A percentile compares a stretch with the other conserved stretches of the same genome.
phyloP scores from a whole-genome alignment of 139 green algal species.

The Pleodorina starrii region DNA sequence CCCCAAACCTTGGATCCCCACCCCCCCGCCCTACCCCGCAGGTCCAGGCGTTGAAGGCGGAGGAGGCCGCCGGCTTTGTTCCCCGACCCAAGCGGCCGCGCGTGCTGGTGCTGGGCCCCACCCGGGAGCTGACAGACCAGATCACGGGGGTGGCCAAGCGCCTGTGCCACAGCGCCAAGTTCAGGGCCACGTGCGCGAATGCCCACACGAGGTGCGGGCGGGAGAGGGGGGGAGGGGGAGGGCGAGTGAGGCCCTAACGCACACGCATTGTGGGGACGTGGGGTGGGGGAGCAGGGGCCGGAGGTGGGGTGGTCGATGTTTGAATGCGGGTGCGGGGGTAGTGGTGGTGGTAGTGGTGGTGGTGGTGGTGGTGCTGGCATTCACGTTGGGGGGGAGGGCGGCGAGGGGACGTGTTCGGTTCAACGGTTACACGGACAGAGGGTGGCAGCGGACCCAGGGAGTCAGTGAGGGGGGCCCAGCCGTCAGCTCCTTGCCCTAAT shows the following conservation, averaged over 20 bases:
- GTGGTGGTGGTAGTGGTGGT: too few species aligned
- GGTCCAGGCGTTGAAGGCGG: slow-evolving; percentile 78
- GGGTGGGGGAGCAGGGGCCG: background rate
- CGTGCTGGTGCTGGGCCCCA: slow-evolving; percentile 89
- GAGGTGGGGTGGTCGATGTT: background rate
- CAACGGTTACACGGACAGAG: too few species aligned
- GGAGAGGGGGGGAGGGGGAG: background rate
- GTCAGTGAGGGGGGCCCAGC: too few species aligned
- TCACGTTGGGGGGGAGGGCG: too few species aligned
- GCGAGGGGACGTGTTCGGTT: too few species aligned
- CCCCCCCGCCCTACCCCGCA: too few species aligned
- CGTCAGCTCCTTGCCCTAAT: too few species aligned
- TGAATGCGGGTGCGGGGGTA: too few species aligned
- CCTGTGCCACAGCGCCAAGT: slow-evolving; percentile 88
- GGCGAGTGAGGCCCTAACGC: background rate
- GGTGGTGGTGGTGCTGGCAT: too few species aligned
- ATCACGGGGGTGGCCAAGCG: slow-evolving; percentile 89
- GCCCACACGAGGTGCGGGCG: slow-evolving; percentile 19
- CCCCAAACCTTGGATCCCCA: too few species aligned
- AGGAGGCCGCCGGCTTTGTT: slow-evolving; percentile 71
- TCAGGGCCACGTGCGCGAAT: slow-evolving; percentile 70
- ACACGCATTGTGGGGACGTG: too few species aligned
- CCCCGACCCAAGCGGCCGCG: slow-evolving; percentile 79
- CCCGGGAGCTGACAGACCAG: slow-evolving; percentile 92
- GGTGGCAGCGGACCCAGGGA: too few species aligned